phyloP scores from a whole-genome alignment of 495 filamentous ascomycete genomes.

The Aspergillus panamensis region DNA sequence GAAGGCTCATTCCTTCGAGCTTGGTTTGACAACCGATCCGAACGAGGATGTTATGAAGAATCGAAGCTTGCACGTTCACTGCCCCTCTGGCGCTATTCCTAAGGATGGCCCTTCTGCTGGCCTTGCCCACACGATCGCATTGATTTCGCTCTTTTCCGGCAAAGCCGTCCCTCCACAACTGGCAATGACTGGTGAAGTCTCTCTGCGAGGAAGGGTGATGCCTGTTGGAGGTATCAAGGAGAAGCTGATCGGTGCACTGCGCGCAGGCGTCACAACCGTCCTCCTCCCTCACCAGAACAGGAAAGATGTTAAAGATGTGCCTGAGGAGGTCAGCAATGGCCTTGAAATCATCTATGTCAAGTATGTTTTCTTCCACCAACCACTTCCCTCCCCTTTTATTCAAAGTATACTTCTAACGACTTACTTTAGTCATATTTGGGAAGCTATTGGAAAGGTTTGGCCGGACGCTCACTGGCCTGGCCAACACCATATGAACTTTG shows the following conservation, averaged over 20 bases:
- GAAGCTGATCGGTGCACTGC: slow-evolving; percentile 91
- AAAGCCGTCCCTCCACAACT: slow-evolving; percentile 86
- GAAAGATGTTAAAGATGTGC: slow-evolving; percentile 91
- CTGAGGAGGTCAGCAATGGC: slow-evolving; percentile 82
- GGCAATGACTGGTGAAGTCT: slow-evolving; percentile 97
- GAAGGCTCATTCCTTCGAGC: slow-evolving; percentile 88
- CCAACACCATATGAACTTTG: slow-evolving; percentile 58
- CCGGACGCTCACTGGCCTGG: slow-evolving; percentile 77
- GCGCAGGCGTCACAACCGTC: slow-evolving; percentile 93
- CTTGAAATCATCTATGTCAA: slow-evolving; percentile 84
- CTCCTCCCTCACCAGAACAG: slow-evolving; percentile 83
- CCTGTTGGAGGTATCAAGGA: slow-evolving; percentile 97
- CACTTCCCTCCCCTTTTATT: background rate
- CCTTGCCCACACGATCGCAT: slow-evolving; percentile 86
- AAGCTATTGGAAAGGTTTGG: slow-evolving; percentile 80
- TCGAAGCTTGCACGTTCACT: slow-evolving; percentile 93
- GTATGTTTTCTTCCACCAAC: slow-evolving; percentile 47
- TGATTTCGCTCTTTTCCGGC: slow-evolving; percentile 87
- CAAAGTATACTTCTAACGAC: slow-evolving; percentile 17
- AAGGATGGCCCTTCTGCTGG: slow-evolving; percentile 91
- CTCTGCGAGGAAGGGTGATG: slow-evolving; percentile 80
- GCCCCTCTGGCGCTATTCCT: slow-evolving; percentile 89
- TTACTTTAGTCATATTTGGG: slow-evolving; percentile 72
- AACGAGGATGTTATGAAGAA: slow-evolving; percentile 95
- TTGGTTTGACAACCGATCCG: slow-evolving; percentile 75